Evolutionary conservation across 768 basidiomycete genomes (phyloP), one percentile per base, ranked within the genome.

Genomic region (Asterophora parasitica): DNA sequence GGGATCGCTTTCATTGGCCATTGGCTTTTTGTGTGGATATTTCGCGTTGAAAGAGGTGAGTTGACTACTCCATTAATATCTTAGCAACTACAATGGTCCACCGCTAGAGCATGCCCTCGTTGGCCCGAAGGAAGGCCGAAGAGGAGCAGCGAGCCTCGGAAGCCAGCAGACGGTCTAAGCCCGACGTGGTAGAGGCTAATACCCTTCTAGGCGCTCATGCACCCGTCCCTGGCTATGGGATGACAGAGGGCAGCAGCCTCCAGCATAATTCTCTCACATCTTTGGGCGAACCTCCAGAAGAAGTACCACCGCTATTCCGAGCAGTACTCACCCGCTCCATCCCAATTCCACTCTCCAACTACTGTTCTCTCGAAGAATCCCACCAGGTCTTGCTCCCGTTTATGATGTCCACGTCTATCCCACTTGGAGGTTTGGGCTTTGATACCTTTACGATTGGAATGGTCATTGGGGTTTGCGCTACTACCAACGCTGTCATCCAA

Each of bases 311-410:
- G 7, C 49, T 58, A 0, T 53, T 62, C 7, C 46, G 52, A 16
- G 55, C 55, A 17, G 53, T 63, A 28, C 46, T 60, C 23, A 53
- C 53, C 26, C 51, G 48, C 5, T 61, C 66, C 10, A 67, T 80
- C 41, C 49, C 72, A 42, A 57, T 78, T 34, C 65, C 74, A 15
- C 57, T 75, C 17, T 49, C 57, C 44, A 78, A 73, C 5, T 61
- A 78, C 11, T 65, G 65, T 7, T 67, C 81, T n/a, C 55, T 73
- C 7, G 74, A 77, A 20, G 69, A 74, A 28, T 57, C 65, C 4
- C 48, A 69, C 42, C 41, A 57, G 17, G 68, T 66, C 10, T 63
- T 81, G 12, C 27, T 66, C 0, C 78, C 80, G 1, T 58, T 79
- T 28, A 72, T 79, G 56, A 68, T 68, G 44, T 61, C 73, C 23